These are phyloP conservation scores for Entophlyctis luteolus DNA, from an alignment of 192 early-diverging fungal genomes.

Conservation along the genomic window DNA sequence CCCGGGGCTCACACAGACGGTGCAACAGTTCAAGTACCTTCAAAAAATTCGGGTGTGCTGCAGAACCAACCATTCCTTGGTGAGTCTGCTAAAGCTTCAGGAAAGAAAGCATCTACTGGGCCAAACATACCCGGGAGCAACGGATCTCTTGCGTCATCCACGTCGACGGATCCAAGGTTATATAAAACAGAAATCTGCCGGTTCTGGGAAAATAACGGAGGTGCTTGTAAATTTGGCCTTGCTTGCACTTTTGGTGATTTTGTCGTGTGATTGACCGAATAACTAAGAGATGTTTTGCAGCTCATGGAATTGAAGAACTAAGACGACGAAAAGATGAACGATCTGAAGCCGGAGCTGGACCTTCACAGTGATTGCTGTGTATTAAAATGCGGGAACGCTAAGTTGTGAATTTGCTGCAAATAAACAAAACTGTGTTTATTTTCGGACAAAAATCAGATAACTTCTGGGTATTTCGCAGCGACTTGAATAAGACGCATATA, in stretches of 20 bases:
- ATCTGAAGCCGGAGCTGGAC: neutral
- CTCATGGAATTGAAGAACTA: constrained; percentile 11
- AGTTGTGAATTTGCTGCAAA: neutral
- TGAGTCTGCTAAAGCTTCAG: neutral
- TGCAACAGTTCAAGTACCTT: neutral
- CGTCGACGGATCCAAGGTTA: constrained; percentile 4
- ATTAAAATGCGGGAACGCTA: neutral
- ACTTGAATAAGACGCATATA: constrained; percentile 8
- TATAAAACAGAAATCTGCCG: constrained; percentile 23
- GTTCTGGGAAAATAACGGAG: constrained; percentile 3
- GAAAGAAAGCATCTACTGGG: neutral
- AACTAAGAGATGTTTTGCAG: neutral
- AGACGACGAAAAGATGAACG: constrained; percentile 8
- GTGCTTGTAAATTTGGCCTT: constrained; percentile 1
- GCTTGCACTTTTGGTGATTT: constrained; percentile 11
- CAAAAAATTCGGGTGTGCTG: neutral
- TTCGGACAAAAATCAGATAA: neutral
- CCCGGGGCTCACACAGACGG: neutral
- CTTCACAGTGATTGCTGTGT: neutral
- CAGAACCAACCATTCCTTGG: neutral
- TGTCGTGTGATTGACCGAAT: neutral
- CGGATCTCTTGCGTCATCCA: too few relatives aligned
- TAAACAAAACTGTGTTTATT: neutral
- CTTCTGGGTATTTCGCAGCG: constrained; percentile 12
- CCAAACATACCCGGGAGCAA: neutral